Evolutionary conservation across 257 asterid species (phyloP).

Genomic region (Jacaranda mimosifolia): DNA sequence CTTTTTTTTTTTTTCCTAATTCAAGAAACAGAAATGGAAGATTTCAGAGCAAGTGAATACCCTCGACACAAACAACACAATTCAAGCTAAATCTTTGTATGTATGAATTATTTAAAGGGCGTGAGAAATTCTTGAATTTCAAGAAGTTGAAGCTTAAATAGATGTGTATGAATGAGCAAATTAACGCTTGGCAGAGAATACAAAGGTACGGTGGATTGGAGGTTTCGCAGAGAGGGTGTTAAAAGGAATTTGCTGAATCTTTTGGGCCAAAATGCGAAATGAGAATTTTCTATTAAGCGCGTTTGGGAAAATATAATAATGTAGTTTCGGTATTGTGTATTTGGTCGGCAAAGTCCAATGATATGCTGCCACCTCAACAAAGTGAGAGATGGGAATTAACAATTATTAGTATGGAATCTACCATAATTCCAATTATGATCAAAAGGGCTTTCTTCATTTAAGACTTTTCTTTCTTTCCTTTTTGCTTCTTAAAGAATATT

Average conservation of each 20-base stretch:
- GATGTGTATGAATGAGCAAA: slow-evolving; percentile 5
- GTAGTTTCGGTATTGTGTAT: background rate
- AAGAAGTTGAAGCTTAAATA: background rate
- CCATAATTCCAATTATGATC: background rate
- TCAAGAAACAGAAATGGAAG: slow-evolving; percentile 14
- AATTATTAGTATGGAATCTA: background rate
- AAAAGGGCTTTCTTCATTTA: background rate
- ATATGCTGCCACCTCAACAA: slow-evolving; percentile 24
- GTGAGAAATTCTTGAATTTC: slow-evolving; percentile 15
- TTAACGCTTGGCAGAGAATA: background rate
- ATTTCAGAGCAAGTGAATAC: slow-evolving; percentile 1
- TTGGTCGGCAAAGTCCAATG: slow-evolving; percentile 22
- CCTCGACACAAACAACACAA: slow-evolving; percentile 3
- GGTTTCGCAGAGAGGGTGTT: background rate
- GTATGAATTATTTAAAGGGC: background rate
- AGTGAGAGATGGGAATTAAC: background rate
- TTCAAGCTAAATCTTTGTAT: background rate
- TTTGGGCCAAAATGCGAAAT: slow-evolving; percentile 31
- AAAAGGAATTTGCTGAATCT: background rate
- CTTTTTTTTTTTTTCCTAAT: slow-evolving; percentile 31
- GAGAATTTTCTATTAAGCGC: slow-evolving; percentile 15
- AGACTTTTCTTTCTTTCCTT: background rate
- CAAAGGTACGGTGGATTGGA: background rate
- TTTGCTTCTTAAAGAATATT: too few relatives aligned
- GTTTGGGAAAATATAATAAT: slow-evolving; percentile 15